Evolutionary conservation across 1,139 yeast genomes (phyloP).

Genomic region (Hansenula lynferdii): DNA sequence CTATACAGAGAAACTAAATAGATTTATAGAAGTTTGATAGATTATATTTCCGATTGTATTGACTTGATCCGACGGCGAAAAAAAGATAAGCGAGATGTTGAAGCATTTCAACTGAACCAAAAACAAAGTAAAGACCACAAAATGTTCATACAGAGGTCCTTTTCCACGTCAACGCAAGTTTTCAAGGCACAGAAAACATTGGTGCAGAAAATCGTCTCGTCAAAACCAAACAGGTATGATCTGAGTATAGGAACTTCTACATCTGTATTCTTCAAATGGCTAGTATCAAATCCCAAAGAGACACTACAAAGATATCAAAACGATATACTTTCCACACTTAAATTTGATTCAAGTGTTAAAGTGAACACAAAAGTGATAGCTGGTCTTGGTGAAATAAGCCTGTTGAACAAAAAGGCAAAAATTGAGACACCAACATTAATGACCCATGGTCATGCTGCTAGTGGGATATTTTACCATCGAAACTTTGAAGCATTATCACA

Average conservation of each 20-base stretch:
- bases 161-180: background rate
- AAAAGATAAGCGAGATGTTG: background rate
- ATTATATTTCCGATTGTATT: background rate
- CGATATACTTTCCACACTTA: slow-evolving; percentile 8
- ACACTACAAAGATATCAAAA: slow-evolving; percentile 15
- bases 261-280: slow-evolving; percentile 7
- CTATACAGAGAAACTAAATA: slow-evolving; percentile 12
- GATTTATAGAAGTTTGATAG: background rate
- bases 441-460: slow-evolving; percentile 91
- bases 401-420: slow-evolving; percentile 4
- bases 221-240: slow-evolving; percentile 4
- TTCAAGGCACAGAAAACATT: slow-evolving; percentile 4
- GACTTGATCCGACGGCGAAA: no score
- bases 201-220: slow-evolving; percentile 5
- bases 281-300: slow-evolving; percentile 3
- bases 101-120: no score
- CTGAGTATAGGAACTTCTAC: slow-evolving; percentile 5
- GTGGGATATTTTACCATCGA: slow-evolving; percentile 78
- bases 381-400: slow-evolving; percentile 16
- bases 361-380: slow-evolving; percentile 8
- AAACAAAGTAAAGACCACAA: background rate
- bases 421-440: slow-evolving; percentile 42
- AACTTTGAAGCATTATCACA: slow-evolving; percentile 53
- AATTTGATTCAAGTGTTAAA: slow-evolving; percentile 7
- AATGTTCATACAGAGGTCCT: background rate